Evolutionary conservation across 768 basidiomycete genomes (phyloP), one percentile per base, ranked within the genome.

Genomic region (Suillus spraguei): DNA sequence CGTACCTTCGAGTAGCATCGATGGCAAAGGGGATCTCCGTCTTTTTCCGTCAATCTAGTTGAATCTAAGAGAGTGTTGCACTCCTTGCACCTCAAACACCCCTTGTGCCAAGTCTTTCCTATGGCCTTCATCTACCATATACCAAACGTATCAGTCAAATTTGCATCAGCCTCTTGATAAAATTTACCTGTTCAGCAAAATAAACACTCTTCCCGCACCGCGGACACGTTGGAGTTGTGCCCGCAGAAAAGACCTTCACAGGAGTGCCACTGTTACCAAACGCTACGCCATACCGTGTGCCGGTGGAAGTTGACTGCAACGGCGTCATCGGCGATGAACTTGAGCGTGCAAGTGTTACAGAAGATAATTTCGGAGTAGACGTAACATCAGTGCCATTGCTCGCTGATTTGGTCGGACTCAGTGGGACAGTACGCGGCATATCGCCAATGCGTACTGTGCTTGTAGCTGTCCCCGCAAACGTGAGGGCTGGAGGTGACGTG

Each of bases 61-160:
- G 91, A 90, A 69, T 93, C 91, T n/a, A 94, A 77, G 8, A 79
- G 69, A 0, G 87, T 85, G 61, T 79, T 82, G 69, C 92, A 94
- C 67, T 88, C 88, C 10, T 82, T 81, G 71, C 92, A 94, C n/a
- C 92, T 80, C 67, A 94, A 74, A 69, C 92, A 94, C 17, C 76
- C 78, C 69, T 91, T 92, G 67, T 94, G 92, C 75, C 81, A 94
- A 17, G 88, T 90, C 79, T 91, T 90, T 9, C 90, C 90, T 16
- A 91, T 82, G 1, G 92, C 92, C 74, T 91, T 92, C 63, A 91
- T 86, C 91, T 92, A 66, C 8, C 7, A 20, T 42, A 42, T 52
- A 11, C 20, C 50, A 61, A 17, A 11, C 4, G 38, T 11, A 38
- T 72, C 35, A 69, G 59, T 41, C 38, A n/a, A 59, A 50, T 28